Evolutionary conservation across 2,329 filamentous ascomycete species (phyloP), one percentile per base, ranked within the genome.

Genomic region (Thelonectria blattea): DNA sequence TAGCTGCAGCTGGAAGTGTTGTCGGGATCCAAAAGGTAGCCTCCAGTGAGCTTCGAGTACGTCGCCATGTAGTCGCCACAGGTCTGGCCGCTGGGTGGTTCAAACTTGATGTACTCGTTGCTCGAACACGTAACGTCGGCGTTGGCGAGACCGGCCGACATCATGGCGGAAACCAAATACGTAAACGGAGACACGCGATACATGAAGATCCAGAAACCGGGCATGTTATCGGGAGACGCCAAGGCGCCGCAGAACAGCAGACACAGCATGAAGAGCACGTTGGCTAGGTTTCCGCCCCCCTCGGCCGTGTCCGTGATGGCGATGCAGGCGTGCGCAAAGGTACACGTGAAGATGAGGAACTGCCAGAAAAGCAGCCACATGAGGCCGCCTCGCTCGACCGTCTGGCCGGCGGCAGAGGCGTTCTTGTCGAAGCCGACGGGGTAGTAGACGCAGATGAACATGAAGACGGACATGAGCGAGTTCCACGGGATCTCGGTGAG

Each of bases 401-500:
- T 64, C 52, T 69, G 58, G 0, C 56, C 67, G 5, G 65, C 65
- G 0, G 30, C 60, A 2, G 56, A 46, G 1, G 91, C 90, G 72
- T 94, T 93, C 59, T 80, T 78, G 72, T 91, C 85, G 15, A 95
- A 83, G 1, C 91, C 91, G 50, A 96, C 85, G 0, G 92, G 91
- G 73, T 93, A 97, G 81, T 96, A 96, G 85, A 91, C 93, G 73
- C 83, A 88, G 70, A 92, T 82, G 78, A 83, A 96, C 78, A 93
- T 88, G 66, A 96, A 76, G 15, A 89, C 81, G 1, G 88, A 86
- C 83, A 91, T 89, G 52, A 95, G 77, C 0, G 88, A 84, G 73
- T 95, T 92, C 88, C 91, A 97, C 0, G 92, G 91, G 1, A 97
- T 80, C 75, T 97, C 93, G 59, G 92, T 91, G 12, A 93, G 76